Base-by-base conservation (phyloP, 2,329 filamentous ascomycete genomes). In the Westerdykella ornata region DNA sequence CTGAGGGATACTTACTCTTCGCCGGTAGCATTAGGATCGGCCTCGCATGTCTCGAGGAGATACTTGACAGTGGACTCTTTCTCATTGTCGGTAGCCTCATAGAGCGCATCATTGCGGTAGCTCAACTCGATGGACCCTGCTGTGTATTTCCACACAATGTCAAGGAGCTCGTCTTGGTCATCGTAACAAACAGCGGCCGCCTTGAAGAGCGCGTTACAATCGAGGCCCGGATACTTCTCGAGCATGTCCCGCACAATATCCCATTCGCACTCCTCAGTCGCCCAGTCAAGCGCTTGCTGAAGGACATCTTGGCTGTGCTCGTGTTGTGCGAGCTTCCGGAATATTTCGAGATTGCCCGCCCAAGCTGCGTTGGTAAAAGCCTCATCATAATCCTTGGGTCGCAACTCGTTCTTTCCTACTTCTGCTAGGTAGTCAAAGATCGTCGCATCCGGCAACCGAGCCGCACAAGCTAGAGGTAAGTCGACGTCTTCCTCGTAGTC, bases 81-180 rank as follows among this genome's bases (percentile, higher is more conserved):
- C 35, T 42, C 40, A 7, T 38, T 42, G 19, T 42, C 40, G 8
- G 40, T 42, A 13, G 40, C 40, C 14, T 38, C 26, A 28, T 42
- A 42, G 15, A 42, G 22, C 28, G 22, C 15, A 16, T 38, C 16
- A 15, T 42, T 34, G 28, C 38, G 18, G 9, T n/a, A 13, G 2
- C 33, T 22, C 3, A 7, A n/a, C 6, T 12, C 9, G 11, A 42
- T 42, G 3, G 14, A 19, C n/a, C 35, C 35, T 14, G 32, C 26
- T 11, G 40, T 12, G 19, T 42, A 42, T 9, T 38, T 12, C 40
- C 40, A 42, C 8, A 38, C 29, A 4, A 15, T 28, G 5, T 42
- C 18, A 11, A 42, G 34, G 9, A 37, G 18, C 12, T 42, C 28
- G 4, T 38, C 40, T 18, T 19, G 28, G 16, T 37, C 35, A 11